Evolutionary conservation across 2,329 filamentous ascomycete species (phyloP), one percentile per base, ranked within the genome.

Genomic region (Alternaria gansuensis): DNA sequence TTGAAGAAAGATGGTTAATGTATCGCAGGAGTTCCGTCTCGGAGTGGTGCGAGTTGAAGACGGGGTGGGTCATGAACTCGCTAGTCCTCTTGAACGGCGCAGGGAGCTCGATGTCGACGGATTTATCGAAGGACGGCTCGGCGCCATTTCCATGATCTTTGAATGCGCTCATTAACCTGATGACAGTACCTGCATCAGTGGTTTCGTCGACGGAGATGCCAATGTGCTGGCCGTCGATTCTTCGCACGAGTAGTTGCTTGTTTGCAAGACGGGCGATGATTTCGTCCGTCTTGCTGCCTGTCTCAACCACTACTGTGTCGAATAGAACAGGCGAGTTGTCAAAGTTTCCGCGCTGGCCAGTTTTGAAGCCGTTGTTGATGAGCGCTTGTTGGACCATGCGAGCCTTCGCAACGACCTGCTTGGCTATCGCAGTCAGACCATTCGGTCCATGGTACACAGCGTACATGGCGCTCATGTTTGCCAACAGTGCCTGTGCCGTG

Each of bases 401-500:
- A 26, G 92, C 87, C 72, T 89, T 88, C 28, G 88, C 86, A 68
- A 92, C 87, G 64, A 91, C 86, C 64, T 89, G 87, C 75, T 93
- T 86, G 1, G 94, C 93, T 74, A 97, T 97, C 13, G 87, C 85
- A 79, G 88, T 92, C 50, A 98, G 81, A 17, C 93, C 93, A 53
- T 87, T 79, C 0, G 94, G 94, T 3, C 94, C 94, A 75, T 98
- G 94, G 78, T 97, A 98, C 53, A 97, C 84, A 51, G 93, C 93
- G 75, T 97, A 98, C 81, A 97, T 90, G 54, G 93, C 92, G 68
- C 88, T 94, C 92, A 97, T 97, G 78, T 98, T 98, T 36, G 94
- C 94, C 51, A 97, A 83, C 26, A 98, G 82, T 8, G 94, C 94
- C 79, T 98, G 94, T 1, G 94, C 93, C 1, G 94, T 98, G 82